A percentile compares a stretch with the other conserved stretches of the same genome.
Conservation (phyloP, 2,329 filamentous ascomycete genomes). For the Metarhizium sp. region DNA sequence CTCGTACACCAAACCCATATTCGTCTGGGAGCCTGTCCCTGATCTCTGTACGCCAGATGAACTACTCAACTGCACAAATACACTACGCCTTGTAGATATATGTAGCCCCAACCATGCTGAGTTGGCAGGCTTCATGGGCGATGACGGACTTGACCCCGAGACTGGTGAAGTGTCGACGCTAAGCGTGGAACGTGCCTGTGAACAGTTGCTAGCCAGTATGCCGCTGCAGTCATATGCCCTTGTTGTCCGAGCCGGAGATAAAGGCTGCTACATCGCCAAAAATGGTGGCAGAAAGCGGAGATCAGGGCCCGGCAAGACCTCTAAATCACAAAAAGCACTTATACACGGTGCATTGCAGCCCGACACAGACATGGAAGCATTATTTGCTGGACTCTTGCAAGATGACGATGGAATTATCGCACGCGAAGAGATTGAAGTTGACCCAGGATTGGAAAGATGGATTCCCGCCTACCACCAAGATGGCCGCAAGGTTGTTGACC, state of each 20-base stretch:
- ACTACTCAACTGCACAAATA: constrained; percentile 54
- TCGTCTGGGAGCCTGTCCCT: constrained; percentile 94
- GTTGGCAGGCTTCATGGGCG: constrained; percentile 75
- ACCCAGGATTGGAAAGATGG: constrained; percentile 62
- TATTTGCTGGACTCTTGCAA: constrained; percentile 50
- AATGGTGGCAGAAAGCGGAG: constrained; percentile 40
- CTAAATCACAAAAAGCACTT: constrained; percentile 28
- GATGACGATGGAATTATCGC: constrained; percentile 43
- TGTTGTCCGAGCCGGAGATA: constrained; percentile 61
- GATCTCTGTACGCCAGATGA: constrained; percentile 71
- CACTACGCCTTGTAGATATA: constrained; percentile 50
- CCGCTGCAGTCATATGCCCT: constrained; percentile 56
- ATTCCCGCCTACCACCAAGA: constrained; percentile 64
- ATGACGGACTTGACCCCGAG: constrained; percentile 41
- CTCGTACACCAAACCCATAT: constrained; percentile 50
- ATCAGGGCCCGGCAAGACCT: neutral
- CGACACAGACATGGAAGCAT: constrained; percentile 53
- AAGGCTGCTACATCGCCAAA: constrained; percentile 58
- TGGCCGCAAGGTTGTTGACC: constrained; percentile 61
- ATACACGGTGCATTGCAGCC: constrained; percentile 43
- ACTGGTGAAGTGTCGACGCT: constrained; percentile 43
- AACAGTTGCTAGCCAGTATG: constrained; percentile 55
- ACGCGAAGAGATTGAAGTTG: constrained; percentile 49
- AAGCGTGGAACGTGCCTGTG: constrained; percentile 49
- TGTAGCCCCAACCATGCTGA: constrained; percentile 81